phyloP scores from a whole-genome alignment of 257 asterid species.

The Lavandula angustifolia region DNA sequence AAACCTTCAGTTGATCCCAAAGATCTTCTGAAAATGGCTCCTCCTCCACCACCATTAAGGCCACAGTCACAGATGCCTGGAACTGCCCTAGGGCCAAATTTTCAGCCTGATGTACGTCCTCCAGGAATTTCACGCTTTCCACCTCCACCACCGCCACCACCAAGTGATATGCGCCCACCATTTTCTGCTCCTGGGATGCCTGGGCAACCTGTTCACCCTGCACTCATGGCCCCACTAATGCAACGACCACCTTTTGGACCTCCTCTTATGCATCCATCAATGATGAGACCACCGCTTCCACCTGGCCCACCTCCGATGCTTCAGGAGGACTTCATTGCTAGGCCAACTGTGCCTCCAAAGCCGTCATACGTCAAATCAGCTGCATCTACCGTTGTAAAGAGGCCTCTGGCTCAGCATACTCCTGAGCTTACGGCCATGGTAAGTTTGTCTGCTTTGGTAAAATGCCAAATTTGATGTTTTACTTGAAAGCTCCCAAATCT shows the following conservation, averaged over 20 bases:
- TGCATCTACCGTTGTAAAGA: constrained; percentile 95
- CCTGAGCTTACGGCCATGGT: constrained; percentile 99
- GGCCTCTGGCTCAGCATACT: constrained; percentile 99
- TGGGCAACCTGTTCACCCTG: constrained; percentile 74
- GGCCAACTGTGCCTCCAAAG: constrained; percentile 62
- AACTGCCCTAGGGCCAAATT: constrained; percentile 47
- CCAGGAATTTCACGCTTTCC: constrained; percentile 71
- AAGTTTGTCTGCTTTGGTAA: constrained; percentile 37
- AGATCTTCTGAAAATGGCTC: constrained; percentile 61
- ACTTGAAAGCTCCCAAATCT: background rate
- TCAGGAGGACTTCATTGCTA: constrained; percentile 49
- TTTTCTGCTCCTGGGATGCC: constrained; percentile 55
- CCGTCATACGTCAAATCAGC: constrained; percentile 96
- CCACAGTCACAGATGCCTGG: constrained; percentile 69
- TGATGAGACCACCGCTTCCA: constrained; percentile 98
- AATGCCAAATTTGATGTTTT: background rate
- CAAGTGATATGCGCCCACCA: constrained; percentile 70
- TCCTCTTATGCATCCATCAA: constrained; percentile 59
- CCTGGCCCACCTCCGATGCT: constrained; percentile 93
- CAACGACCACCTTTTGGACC: constrained; percentile 83
- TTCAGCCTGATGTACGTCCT: constrained; percentile 66
- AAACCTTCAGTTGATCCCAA: constrained; percentile 50
- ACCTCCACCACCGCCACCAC: constrained; percentile 69
- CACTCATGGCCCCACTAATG: constrained; percentile 69
- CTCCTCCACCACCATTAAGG: constrained; percentile 76